These are phyloP conservation scores for Quillaja saponaria DNA, from an alignment of 306 rosid genomes.

Conservation along the genomic window DNA sequence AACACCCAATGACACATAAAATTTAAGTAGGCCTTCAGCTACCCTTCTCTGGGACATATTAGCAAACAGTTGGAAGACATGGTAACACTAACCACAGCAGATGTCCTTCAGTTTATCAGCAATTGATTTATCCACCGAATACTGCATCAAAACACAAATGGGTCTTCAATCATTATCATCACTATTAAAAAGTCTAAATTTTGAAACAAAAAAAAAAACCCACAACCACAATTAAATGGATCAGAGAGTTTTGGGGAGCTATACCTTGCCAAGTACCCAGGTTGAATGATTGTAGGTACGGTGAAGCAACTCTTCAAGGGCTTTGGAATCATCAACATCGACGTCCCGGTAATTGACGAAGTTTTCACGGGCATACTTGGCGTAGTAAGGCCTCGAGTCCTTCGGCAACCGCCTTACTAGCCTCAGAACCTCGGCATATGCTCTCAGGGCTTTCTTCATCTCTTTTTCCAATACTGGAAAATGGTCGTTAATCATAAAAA, in stretches of 20 bases:
- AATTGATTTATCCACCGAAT: constrained; percentile 63
- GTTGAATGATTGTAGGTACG: constrained; percentile 66
- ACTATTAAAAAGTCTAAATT: no score
- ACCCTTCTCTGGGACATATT: constrained; percentile 19
- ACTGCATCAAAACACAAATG: constrained; percentile 42
- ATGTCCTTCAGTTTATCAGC: constrained; percentile 62
- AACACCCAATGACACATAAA: no score
- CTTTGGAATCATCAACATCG: constrained; percentile 37
- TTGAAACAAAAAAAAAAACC: no score
- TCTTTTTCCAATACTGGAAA: neutral
- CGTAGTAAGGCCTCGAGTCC: constrained; percentile 59
- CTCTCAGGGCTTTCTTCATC: constrained; percentile 70
- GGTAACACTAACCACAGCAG: constrained; percentile 29
- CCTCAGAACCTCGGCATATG: constrained; percentile 69
- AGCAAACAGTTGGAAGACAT: constrained; percentile 47
- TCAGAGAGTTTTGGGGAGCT: no score
- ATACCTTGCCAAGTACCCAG: constrained; percentile 85
- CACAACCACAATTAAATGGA: no score
- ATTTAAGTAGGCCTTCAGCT: neutral
- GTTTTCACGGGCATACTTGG: constrained; percentile 73
- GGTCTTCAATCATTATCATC: no score
- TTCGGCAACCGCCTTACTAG: constrained; percentile 55
- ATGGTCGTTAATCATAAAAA: no score
- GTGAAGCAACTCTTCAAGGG: constrained; percentile 49
- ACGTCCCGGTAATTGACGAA: constrained; percentile 57